Evolutionary conservation across 345 rosid genomes (phyloP), one percentile per base, ranked within the genome.

Genomic region (Heritiera fomes): DNA sequence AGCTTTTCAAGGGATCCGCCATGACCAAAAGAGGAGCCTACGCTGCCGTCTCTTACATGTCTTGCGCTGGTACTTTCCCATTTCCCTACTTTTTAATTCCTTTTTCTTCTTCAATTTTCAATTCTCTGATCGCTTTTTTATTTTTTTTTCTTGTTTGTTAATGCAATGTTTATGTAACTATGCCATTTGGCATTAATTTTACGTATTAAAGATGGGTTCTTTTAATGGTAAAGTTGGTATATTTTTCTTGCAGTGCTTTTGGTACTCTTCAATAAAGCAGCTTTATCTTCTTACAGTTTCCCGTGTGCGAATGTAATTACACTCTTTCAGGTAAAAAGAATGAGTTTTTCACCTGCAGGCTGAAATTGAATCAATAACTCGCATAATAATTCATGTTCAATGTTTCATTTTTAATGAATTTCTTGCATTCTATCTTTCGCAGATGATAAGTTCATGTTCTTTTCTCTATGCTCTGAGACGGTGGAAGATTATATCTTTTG

Each of bases 191-290:
- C 40, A 12, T 7, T 12, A 12, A 61, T 61, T 61, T 30, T 32
- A 12, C 1, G 50, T 43, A 15, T 9, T 12, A 32, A 62, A 41
- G 20, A 11, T 67, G 12, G 11, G 8, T 45, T 52, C 7, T 38
- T 28, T 12, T 55, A 8, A 49, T 46, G 18, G 8, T 28, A 23
- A 49, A 47, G 4, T n/a, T 20, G 55, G 8, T 23, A n/a, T 50
- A 38, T 66, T 66, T 6, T 45, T 6, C 77, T 77, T 80, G 83
- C 94, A 97, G 99, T 94, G 82, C 92, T 97, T 80, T 88, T 97
- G 76, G 86, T 97, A 56, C 79, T 96, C 83, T 94, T 97, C 90
- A 97, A 97, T 79, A 97, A 94, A 90, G 99, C 99, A 41, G 99
- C 98, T 77, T 97, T 97, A 71, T 97, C 99, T 75, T 90, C 99